Base-by-base conservation (phyloP, 2,329 filamentous ascomycete genomes). In the Xylaria sp. region DNA sequence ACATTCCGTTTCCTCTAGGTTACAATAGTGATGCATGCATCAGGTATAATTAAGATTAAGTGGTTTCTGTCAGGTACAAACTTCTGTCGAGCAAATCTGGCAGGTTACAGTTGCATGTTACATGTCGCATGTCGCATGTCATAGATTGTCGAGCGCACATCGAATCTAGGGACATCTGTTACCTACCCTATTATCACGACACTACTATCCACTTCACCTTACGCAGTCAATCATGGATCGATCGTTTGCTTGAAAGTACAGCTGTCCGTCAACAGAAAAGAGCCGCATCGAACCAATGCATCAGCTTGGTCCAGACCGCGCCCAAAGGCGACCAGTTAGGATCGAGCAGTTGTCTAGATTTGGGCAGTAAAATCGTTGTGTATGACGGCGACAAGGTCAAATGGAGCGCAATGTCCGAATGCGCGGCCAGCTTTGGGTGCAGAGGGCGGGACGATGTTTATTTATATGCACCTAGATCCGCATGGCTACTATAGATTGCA, bases 361-460 rank as follows among this genome's bases (percentile, higher is more conserved):
- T 57, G 56, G 66, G 34, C 66, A 51, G 41, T 28, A 55, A 44
- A 56, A 20, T 37, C 41, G 20, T 41, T 25, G 51, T 48, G n/a
- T 57, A 61, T 25, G 8, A 28, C 67, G 74, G 74, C 63, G 69
- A 73, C 72, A 73, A 48, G 72, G 65, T 66, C 73, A 68, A 67
- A 74, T 73, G 66, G 62, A 73, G 73, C 34, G 34, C 41, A 54
- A 74, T 60, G 54, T 48, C 69, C 70, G 69, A 58, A 62, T 59
- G 63, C 34, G 46, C 46, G 39, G 66, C 59, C 51, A 34, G 60
- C 61, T 66, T 67, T 61, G 60, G 68, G 34, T 65, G 65, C 64
- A 67, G 44, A 46, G 18, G 37, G 48, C 63, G 63, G 65, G 56
- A 63, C 39, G 56, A 63, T 28, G 58, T 50, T 52, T 31, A 28